Evolutionary conservation across 2,329 filamentous ascomycete genomes (phyloP), one percentile per base, ranked within the genome.

Genomic region (Phaeosphaeria sp.): DNA sequence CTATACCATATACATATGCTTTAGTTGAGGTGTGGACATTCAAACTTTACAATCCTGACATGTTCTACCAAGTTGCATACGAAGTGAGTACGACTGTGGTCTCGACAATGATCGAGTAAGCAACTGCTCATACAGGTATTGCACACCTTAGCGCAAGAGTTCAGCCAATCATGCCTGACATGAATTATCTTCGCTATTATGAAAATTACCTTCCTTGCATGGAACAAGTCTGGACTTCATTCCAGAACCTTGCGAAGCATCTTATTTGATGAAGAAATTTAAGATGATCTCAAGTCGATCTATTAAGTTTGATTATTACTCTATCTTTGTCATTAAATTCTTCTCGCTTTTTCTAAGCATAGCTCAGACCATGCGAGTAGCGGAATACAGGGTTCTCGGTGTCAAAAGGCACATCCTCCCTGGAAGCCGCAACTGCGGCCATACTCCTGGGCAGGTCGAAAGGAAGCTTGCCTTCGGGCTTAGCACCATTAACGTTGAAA

Each of bases 391-490:
- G 74, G 50, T 78, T 63, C 47, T 61, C 63, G 0, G 75, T 78
- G 60, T 78, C 77, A 57, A 77, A 78, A 0, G 76, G 75, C 48
- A 78, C 68, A 53, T 78, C 75, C 58, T 74, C 74, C 41, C 55
- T 60, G 21, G 56, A 66, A 17, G 59, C 74, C 46, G 77, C 74
- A 0, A 82, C 82, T 1, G 81, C 82, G 46, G 69, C 74, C 60
- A 77, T 76, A 6, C 79, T 81, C 11, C 78, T 64, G 0, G 82
- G 81, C 33, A 84, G 53, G 64, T 84, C 82, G 64, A 82, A 82
- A 0, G 81, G 81, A 56, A 83, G 58, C 66, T 72, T 78, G 0
- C 82, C 81, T 54, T 77, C 63, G 0, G 82, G 82, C 13, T 66
- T 63, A 7, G 71, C 73, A 1, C 69, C 72, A 41, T 76, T 69